Evolutionary conservation across 331 rosid species (phyloP), one percentile per base, ranked within the genome.

Genomic region (Malus hybrid): DNA sequence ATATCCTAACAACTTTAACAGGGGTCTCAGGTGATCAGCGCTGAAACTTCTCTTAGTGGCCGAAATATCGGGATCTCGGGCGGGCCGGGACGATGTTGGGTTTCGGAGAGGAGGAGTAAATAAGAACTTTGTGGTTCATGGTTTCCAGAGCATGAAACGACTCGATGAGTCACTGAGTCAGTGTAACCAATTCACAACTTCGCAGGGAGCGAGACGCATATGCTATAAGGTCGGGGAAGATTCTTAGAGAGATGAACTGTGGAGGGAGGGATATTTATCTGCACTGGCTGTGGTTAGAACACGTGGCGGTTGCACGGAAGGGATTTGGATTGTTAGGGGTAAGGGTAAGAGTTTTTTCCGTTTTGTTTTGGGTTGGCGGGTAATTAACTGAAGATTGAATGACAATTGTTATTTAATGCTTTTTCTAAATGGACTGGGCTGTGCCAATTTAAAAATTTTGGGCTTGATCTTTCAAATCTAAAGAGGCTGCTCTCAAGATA

Each of bases 61-160:
- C 6, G 87, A n/a, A 65, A 50, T 52, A 46, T 80, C 75, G 30
- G 84, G 71, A 1, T 24, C 24, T 24, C 24, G 24, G 24, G 24
- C 24, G 24, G 24, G 24, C 24, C 1, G 85, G 77, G 36, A 10
- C 48, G 48, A 66, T 8, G 28, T 44, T 79, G n/a, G 86, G 85
- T 20, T 74, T 73, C 4, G 85, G 87, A 24, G 92, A 83, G 63
- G 80, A 86, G 13, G 95, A 82, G 80, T 70, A 81, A 32, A 91
- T 76, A 30, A 94, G 82, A 63, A 90, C 93, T 86, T 88, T 80
- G 85, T 87, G 79, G 88, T 71, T 86, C 97, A 93, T 93, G 87
- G 84, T 61, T 76, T 61, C 13, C 14, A 18, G 67, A 11, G 55
- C 65, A 60, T 73, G 55, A 56, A 62, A 71, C 68, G 42, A 71